These are phyloP conservation scores for Sarocladium strictum DNA, from an alignment of 2,329 filamentous ascomycete species.

Conservation along the genomic window DNA sequence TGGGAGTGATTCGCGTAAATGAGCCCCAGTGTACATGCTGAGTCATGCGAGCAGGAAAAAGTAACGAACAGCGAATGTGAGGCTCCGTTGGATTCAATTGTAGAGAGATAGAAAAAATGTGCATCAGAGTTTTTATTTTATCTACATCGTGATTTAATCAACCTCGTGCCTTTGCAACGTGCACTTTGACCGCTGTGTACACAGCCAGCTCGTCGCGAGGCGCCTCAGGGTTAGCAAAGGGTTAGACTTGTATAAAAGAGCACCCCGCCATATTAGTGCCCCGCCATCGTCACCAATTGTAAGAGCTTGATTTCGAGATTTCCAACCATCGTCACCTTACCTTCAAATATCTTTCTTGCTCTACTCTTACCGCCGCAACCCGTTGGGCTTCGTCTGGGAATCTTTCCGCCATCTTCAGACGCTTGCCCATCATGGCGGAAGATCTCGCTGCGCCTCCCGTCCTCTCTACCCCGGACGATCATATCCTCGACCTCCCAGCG, in stretches of 20 bases:
- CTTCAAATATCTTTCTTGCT: neutral
- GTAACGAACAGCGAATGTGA: neutral
- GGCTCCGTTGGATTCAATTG: too few species aligned
- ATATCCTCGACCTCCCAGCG: constrained; percentile 48
- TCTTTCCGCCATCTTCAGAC: too few species aligned
- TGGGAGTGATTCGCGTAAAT: neutral
- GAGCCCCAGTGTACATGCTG: neutral
- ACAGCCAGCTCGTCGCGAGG: too few species aligned
- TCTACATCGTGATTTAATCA: too few species aligned
- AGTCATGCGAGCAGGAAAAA: neutral
- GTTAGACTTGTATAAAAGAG: too few species aligned
- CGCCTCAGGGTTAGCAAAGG: too few species aligned
- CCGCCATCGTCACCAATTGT: neutral
- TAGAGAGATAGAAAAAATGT: too few species aligned
- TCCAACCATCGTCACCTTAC: neutral
- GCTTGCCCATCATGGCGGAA: constrained; percentile 31
- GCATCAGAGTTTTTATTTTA: too few species aligned
- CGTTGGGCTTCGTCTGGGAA: neutral
- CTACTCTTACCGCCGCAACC: too few species aligned
- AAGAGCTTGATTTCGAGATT: neutral
- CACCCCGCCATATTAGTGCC: neutral
- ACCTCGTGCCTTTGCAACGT: too few species aligned
- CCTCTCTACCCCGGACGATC: constrained; percentile 58
- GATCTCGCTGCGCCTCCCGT: constrained; percentile 47
- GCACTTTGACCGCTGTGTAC: too few species aligned